Evolutionary conservation across 352 stramenopile genomes (phyloP).

Genomic region (Blastocystis sp.): DNA sequence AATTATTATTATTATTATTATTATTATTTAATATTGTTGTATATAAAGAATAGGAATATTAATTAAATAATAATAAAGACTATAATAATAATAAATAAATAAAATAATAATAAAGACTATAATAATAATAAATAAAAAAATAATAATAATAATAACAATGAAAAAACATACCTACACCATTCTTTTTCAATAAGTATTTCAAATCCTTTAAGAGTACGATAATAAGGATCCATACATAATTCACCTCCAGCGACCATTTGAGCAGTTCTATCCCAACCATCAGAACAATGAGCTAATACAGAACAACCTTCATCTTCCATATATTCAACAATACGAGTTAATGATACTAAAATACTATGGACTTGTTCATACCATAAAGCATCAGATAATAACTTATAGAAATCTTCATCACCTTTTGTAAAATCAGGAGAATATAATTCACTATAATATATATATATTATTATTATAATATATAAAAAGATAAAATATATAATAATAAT

Average conservation of each 20-base stretch:
- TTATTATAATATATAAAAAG: too few relatives aligned
- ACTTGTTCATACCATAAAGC: conserved; percentile 83
- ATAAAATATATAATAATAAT: conserved; percentile 54
- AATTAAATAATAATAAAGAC: too few relatives aligned
- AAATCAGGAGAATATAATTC: conserved; percentile 29
- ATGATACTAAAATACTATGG: conserved; percentile 69
- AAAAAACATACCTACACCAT: too few relatives aligned
- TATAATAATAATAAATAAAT: too few relatives aligned
- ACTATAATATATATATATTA: too few relatives aligned
- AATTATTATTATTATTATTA: too few relatives aligned
- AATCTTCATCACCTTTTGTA: conserved; percentile 62
- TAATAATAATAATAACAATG: too few relatives aligned
- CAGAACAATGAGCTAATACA: conserved; percentile 82
- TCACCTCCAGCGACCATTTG: conserved; percentile 80
- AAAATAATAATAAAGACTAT: too few relatives aligned
- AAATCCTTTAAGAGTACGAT: conserved; percentile 85
- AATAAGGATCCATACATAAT: conserved; percentile 87
- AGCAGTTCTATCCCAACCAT: conserved; percentile 95
- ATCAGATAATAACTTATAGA: conserved; percentile 65
- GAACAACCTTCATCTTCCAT: conserved; percentile 72
- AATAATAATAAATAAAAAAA: too few relatives aligned
- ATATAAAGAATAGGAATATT: too few relatives aligned
- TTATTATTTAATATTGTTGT: too few relatives aligned
- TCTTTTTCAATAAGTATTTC: conserved; percentile 89
- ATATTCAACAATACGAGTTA: conserved; percentile 68